Conservation (phyloP, 345 rosid species). For the Turnera subulata region DNA sequence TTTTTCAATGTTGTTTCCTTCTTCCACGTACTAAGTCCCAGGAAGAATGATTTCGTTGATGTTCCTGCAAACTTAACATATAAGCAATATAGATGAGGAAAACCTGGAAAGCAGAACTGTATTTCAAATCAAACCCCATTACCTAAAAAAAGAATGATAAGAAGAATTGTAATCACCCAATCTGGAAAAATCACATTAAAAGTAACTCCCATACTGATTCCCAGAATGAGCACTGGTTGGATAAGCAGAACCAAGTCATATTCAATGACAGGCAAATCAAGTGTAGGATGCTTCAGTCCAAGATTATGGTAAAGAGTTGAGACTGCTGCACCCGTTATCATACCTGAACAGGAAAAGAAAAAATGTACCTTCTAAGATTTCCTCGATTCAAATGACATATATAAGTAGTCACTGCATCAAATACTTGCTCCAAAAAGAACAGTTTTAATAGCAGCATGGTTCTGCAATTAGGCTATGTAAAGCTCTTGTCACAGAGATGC, state of each 20-base stretch:
- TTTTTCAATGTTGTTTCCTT: slow-evolving; percentile 5
- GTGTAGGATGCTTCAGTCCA: slow-evolving; percentile 15
- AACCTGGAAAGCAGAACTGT: background rate
- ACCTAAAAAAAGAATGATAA: slow-evolving; percentile 14
- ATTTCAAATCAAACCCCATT: background rate
- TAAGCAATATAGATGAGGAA: background rate
- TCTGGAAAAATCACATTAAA: slow-evolving; percentile 17
- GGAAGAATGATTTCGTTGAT: slow-evolving; percentile 9
- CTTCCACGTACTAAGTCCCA: slow-evolving; percentile 11
- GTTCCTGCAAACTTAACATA: slow-evolving; percentile 5
- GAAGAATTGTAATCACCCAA: slow-evolving; percentile 12
- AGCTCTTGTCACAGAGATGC: too few species aligned
- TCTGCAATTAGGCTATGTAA: too few species aligned
- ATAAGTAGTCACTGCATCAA: too few species aligned
- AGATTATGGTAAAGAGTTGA: slow-evolving; percentile 14
- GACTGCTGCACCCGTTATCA: slow-evolving; percentile 17
- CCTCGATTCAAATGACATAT: background rate
- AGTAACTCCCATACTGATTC: slow-evolving; percentile 17
- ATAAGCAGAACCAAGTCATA: slow-evolving; percentile 16
- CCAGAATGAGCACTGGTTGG: slow-evolving; percentile 15
- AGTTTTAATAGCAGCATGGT: too few species aligned
- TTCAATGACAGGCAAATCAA: slow-evolving; percentile 17
- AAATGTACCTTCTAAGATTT: background rate
- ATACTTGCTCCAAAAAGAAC: too few species aligned
- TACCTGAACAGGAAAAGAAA: slow-evolving; percentile 6